Conservation (phyloP, 768 basidiomycete species). For the Lentinus brumalis region DNA sequence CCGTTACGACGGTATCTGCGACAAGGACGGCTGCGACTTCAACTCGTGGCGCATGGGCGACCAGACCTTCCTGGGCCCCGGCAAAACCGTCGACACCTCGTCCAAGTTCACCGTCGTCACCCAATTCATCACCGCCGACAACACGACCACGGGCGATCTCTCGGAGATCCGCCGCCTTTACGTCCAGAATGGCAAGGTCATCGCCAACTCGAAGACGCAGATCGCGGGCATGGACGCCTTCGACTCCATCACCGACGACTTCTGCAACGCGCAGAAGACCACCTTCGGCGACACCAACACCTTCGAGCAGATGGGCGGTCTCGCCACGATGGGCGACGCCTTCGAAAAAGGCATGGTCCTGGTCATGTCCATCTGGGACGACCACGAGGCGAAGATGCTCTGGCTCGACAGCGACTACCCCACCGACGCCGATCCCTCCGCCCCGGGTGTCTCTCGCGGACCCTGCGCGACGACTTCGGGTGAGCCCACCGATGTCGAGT, state of each 20-base stretch:
- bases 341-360: constrained; percentile 48
- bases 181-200: constrained; percentile 54
- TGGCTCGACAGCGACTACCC: constrained; percentile 32
- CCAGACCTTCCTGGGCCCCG: constrained; percentile 49
- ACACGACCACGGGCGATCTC: constrained; percentile 48
- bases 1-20: constrained; percentile 50
- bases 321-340: constrained; percentile 36
- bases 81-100: constrained; percentile 51
- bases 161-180: constrained; percentile 56
- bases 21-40: constrained; percentile 62
- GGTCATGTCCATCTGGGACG: constrained; percentile 55
- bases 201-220: constrained; percentile 51
- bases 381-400: constrained; percentile 44
- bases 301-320: constrained; percentile 45
- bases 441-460: constrained; percentile 51
- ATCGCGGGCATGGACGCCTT: constrained; percentile 43
- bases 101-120: constrained; percentile 58
- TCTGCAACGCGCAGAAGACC: constrained; percentile 49
- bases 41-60: constrained; percentile 61
- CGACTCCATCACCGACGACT: constrained; percentile 52
- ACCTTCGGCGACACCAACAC: constrained; percentile 46
- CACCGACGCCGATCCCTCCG: constrained; percentile 26
- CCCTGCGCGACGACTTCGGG: constrained; percentile 52
- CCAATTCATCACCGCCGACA: constrained; percentile 53
- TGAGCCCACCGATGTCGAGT: constrained; percentile 46